Evolutionary conservation across 116 monocot genomes (phyloP).

Genomic region (Papilionanthe hybrid): DNA sequence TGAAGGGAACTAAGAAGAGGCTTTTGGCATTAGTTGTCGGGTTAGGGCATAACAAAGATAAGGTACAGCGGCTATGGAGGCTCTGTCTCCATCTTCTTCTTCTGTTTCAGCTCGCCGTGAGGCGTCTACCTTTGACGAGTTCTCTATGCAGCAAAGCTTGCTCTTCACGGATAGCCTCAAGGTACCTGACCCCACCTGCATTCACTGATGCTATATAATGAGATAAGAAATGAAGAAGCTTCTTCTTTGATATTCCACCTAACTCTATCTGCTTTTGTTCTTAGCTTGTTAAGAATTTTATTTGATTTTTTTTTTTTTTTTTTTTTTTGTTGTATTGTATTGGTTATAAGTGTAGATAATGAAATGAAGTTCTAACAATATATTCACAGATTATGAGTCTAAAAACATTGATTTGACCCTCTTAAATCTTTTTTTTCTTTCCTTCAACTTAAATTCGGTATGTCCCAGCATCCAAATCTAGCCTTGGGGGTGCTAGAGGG

Average conservation of each 20-base stretch:
- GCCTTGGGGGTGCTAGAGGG: not conserved
- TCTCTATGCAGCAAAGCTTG: conserved; percentile 62
- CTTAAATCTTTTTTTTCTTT: not conserved
- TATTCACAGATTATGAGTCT: not conserved
- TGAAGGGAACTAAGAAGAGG: not conserved
- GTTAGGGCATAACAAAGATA: not conserved
- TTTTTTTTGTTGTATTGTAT: not conserved
- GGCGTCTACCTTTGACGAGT: conserved; percentile 51
- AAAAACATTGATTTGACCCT: no score
- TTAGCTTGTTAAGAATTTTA: not conserved
- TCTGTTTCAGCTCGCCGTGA: conserved; percentile 25
- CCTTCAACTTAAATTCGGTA: not conserved
- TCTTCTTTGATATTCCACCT: not conserved
- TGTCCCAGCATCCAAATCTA: not conserved
- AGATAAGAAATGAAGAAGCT: not conserved
- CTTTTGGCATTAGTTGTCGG: conserved; percentile 7
- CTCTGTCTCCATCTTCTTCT: conserved; percentile 41
- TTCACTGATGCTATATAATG: not conserved
- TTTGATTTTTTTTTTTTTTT: not conserved
- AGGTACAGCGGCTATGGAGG: conserved; percentile 34
- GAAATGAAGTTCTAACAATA: not conserved
- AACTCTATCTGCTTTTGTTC: not conserved
- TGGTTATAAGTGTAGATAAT: not conserved
- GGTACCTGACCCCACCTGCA: conserved; percentile 17
- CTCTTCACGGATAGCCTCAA: conserved; percentile 83